Percentiles rank a stretch among this genome's conserved stretches.
Conservation (phyloP, 1,139 yeast genomes). For the Eremothecium gossypii region DNA sequence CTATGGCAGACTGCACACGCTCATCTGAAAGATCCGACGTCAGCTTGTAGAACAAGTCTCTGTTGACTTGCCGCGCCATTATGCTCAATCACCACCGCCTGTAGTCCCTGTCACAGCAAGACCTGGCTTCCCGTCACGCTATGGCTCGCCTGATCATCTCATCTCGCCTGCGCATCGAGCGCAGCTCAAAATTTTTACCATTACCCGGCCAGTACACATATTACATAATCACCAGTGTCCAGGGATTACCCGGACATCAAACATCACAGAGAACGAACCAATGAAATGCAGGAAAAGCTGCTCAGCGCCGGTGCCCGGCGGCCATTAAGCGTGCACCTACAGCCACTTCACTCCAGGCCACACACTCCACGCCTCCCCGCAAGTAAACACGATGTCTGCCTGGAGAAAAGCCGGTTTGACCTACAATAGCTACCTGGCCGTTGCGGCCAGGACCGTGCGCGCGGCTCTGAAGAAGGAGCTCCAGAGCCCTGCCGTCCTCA, state of each 20-base stretch:
- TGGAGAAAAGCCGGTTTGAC: constrained; percentile 85
- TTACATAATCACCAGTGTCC: not conserved
- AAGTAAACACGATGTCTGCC: constrained; percentile 43
- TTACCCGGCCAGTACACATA: not conserved
- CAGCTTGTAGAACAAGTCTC: constrained; percentile 68
- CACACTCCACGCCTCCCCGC: not conserved
- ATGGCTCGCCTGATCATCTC: not conserved
- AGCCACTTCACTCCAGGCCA: not conserved
- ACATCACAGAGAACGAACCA: constrained; percentile 2
- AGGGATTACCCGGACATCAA: not conserved
- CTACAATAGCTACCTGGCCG: constrained; percentile 79
- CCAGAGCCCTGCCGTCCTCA: constrained; percentile 62
- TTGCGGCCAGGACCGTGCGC: constrained; percentile 87
- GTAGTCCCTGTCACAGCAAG: not conserved
- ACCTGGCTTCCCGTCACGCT: not conserved
- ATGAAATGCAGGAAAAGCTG: not conserved
- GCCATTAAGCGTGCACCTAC: too few species aligned
- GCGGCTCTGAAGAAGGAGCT: constrained; percentile 80
- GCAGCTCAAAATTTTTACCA: not conserved
- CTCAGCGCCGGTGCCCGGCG: too few species aligned
- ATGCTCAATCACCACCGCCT: not conserved
- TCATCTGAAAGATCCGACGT: constrained; percentile 72
- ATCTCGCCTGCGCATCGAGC: not conserved
- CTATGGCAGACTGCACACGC: constrained; percentile 63
- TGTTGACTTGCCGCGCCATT: constrained; percentile 41